Percentiles rank a stretch among this genome's conserved stretches.
Conservation (phyloP, 2,329 filamentous ascomycete genomes). For the Clonostachys byssicola region DNA sequence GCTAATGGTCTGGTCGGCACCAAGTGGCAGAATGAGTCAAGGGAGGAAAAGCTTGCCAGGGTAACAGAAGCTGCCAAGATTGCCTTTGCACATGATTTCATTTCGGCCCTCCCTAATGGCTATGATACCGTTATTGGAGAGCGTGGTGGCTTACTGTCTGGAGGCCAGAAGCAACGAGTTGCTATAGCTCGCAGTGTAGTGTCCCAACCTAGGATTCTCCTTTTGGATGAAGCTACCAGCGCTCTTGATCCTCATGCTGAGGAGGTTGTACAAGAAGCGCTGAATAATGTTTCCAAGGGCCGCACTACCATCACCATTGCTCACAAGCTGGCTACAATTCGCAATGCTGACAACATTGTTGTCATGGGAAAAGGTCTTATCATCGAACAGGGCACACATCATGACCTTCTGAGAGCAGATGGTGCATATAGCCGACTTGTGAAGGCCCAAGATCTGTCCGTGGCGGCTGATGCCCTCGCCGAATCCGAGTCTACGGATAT, state of each 20-base stretch:
- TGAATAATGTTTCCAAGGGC: conserved; percentile 43
- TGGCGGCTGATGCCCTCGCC: conserved; percentile 56
- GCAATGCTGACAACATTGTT: conserved; percentile 48
- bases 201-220: conserved; percentile 39
- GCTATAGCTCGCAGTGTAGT: conserved; percentile 56
- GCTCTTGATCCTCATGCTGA: conserved; percentile 33
- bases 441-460: conserved; percentile 23
- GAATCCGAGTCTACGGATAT: conserved; percentile 56
- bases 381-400: conserved; percentile 40
- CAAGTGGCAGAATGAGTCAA: conserved; percentile 24
- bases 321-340: conserved; percentile 48
- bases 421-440: conserved; percentile 12
- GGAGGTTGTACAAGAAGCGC: conserved; percentile 43
- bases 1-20: conserved; percentile 41
- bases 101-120: conserved; percentile 37
- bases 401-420: conserved; percentile 5
- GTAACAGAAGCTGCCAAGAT: conserved; percentile 41
- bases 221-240: conserved; percentile 60
- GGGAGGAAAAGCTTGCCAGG: conserved; percentile 34
- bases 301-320: conserved; percentile 60
- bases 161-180: conserved; percentile 95
- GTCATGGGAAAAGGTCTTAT: conserved; percentile 51
- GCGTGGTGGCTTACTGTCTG: conserved; percentile 66
- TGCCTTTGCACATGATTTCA: conserved; percentile 47
- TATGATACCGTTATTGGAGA: conserved; percentile 57